Evolutionary conservation across 176 grass and related monocot species (phyloP), one percentile per base, ranked within the genome.

Genomic region (Lolium multiflorum): DNA sequence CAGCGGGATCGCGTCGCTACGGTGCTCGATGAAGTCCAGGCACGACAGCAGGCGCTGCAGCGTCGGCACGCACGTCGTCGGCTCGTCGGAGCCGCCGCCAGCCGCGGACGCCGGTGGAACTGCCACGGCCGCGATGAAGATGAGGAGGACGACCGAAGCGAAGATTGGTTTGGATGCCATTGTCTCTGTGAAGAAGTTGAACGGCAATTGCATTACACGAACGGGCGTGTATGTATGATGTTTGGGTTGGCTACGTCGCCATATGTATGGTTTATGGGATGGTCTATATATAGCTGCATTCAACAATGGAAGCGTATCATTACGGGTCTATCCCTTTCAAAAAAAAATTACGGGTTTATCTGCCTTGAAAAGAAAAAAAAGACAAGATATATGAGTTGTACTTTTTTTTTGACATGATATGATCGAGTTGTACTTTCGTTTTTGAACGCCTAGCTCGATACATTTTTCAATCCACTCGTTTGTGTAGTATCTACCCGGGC

Each of bases 21-120:
- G 72, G 79, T 90, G 89, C 84, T 90, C 84, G 84, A 90, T 90
- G 89, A 90, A 90, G 64, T 90, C 89, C 72, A 90, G 89, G 89
- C 89, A 90, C 79, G 89, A 86, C 46, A 90, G 73, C 13, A 90
- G 24, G 3, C 79, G 88, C 79, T 86, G 31, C 73, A 90, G 64
- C 54, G 79, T 78, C 64, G 79, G 84, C 64, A 63, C 89, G 73
- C 89, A 87, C 5, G 88, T 83, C 5, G 83, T 51, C 64, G 60
- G 3, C 44, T 74, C 38, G n/a, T 39, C 35, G 81, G 49, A 39
- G 0, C 8, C 21, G 20, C 0, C 58, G 2, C 38, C 9, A 10
- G 81, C 21, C 0, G 63, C 6, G 1, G 18, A 22, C 5, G 58
- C 20, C 17, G 18, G 12, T 0, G 39, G 3, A 4, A 10, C 2